phyloP scores from a whole-genome alignment of 805 yeast species.

The Suhomyces sp. region DNA sequence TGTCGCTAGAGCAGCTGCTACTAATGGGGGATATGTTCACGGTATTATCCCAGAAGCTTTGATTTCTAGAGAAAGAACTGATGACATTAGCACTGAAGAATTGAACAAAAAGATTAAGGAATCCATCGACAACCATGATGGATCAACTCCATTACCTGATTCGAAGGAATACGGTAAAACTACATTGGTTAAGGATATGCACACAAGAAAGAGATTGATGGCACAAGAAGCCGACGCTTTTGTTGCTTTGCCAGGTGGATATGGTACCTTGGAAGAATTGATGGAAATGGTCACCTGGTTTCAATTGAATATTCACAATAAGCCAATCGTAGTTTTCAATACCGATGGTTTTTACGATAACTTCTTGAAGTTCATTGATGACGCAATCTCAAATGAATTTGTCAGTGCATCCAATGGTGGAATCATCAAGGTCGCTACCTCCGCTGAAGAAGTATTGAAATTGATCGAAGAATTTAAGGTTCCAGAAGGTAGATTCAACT shows the following conservation, averaged over 20 bases:
- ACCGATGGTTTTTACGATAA: conserved; percentile 78
- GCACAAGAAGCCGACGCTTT: conserved; percentile 84
- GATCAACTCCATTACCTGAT: conserved; percentile 64
- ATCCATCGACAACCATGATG: conserved; percentile 61
- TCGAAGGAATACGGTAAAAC: conserved; percentile 68
- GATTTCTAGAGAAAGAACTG: conserved; percentile 67
- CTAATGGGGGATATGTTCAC: conserved; percentile 66
- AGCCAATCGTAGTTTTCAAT: conserved; percentile 78
- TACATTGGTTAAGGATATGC: conserved; percentile 84
- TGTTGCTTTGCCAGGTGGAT: conserved; percentile 90
- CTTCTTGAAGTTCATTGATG: conserved; percentile 58
- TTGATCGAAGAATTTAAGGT: conserved; percentile 58
- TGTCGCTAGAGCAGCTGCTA: conserved; percentile 62
- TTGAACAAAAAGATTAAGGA: conserved; percentile 50
- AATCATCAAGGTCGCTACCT: conserved; percentile 66
- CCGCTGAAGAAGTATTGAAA: conserved; percentile 66
- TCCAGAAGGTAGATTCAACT: conserved; percentile 72
- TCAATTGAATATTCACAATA: conserved; percentile 80
- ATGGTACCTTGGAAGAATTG: conserved; percentile 85
- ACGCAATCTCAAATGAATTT: conserved; percentile 63
- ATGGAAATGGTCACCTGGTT: conserved; percentile 92
- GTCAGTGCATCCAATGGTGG: conserved; percentile 64
- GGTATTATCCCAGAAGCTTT: conserved; percentile 87
- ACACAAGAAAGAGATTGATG: conserved; percentile 83
- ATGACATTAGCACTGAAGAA: conserved; percentile 21